phyloP scores from a whole-genome alignment of 106 monocot species.

The Gastrodia elata region DNA sequence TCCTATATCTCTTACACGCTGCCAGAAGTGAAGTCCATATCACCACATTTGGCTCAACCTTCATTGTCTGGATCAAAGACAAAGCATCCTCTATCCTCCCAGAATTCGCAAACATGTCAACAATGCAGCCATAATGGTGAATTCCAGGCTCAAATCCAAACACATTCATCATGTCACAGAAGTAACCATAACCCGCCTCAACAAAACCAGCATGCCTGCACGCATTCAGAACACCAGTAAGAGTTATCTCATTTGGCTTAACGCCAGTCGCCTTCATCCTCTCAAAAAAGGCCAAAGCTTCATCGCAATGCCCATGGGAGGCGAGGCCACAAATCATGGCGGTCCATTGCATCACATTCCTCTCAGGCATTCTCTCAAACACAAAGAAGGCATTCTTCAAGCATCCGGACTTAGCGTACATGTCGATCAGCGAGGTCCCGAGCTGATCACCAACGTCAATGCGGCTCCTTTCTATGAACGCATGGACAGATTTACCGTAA shows the following conservation, averaged over 20 bases:
- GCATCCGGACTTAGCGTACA: conserved; percentile 51
- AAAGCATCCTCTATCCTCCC: conserved; percentile 60
- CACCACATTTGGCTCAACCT: conserved; percentile 50
- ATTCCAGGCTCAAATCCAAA: conserved; percentile 42
- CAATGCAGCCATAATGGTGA: conserved; percentile 72
- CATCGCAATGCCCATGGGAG: conserved; percentile 33
- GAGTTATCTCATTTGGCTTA: conserved; percentile 51
- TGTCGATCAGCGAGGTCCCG: conserved; percentile 43
- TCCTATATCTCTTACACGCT: conserved; percentile 46
- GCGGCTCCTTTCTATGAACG: conserved; percentile 24
- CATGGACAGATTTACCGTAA: conserved; percentile 56
- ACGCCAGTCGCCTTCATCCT: conserved; percentile 35
- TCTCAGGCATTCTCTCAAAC: conserved; percentile 37
- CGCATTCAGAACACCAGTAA: conserved; percentile 54
- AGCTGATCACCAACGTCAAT: conserved; percentile 22
- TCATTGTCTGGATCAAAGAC: conserved; percentile 40
- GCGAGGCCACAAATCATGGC: conserved; percentile 71
- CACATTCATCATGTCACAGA: conserved; percentile 34
- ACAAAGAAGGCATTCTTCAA: conserved; percentile 31
- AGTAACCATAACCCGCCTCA: conserved; percentile 31
- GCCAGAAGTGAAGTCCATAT: conserved; percentile 48
- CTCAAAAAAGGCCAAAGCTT: conserved; percentile 42
- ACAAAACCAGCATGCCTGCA: conserved; percentile 52
- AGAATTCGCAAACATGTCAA: conserved; percentile 50
- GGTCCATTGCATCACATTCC: conserved; percentile 58